Evolutionary conservation across 768 basidiomycete genomes (phyloP).

Genomic region (Lanmaoa rubissima): DNA sequence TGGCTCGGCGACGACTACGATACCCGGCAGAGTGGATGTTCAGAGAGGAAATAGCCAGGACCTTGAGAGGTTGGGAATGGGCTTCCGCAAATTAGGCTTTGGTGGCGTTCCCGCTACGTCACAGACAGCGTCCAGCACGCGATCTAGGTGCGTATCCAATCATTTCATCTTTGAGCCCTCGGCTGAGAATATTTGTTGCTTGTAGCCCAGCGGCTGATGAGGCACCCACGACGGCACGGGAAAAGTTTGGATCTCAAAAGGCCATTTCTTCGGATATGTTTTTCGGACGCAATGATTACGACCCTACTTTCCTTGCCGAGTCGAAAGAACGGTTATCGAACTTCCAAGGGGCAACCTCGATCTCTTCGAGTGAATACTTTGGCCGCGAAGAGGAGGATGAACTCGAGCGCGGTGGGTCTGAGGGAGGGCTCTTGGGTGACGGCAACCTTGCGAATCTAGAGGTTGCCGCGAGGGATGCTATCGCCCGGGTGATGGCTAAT

Average conservation of each 20-base stretch:
- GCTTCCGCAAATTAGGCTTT: constrained; percentile 80
- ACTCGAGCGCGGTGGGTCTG: constrained; percentile 41
- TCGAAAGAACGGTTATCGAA: constrained; percentile 77
- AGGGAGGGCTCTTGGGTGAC: constrained; percentile 54
- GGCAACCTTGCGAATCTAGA: constrained; percentile 55
- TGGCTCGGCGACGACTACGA: constrained; percentile 22
- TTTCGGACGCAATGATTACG: constrained; percentile 88
- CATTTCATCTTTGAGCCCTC: not conserved
- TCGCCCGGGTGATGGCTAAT: constrained; percentile 72
- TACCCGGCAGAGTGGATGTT: constrained; percentile 30
- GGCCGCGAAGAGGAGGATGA: constrained; percentile 82
- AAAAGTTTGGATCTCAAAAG: constrained; percentile 91
- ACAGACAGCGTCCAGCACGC: constrained; percentile 49
- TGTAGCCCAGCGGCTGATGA: constrained; percentile 44
- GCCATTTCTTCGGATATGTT: constrained; percentile 98
- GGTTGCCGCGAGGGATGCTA: constrained; percentile 69
- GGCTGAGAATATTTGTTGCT: not conserved
- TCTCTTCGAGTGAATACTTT: constrained; percentile 96
- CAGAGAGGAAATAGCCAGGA: constrained; percentile 47
- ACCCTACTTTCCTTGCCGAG: constrained; percentile 65
- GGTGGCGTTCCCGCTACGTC: constrained; percentile 72
- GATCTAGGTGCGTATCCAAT: constrained; percentile 33
- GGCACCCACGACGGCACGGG: constrained; percentile 75
- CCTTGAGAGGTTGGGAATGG: constrained; percentile 59
- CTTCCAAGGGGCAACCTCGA: constrained; percentile 90